A percentile compares a stretch with the other conserved stretches of the same genome.
These are phyloP conservation scores for Oryza australiensis DNA, from an alignment of 176 grass and related monocot genomes.

Conservation along the genomic window DNA sequence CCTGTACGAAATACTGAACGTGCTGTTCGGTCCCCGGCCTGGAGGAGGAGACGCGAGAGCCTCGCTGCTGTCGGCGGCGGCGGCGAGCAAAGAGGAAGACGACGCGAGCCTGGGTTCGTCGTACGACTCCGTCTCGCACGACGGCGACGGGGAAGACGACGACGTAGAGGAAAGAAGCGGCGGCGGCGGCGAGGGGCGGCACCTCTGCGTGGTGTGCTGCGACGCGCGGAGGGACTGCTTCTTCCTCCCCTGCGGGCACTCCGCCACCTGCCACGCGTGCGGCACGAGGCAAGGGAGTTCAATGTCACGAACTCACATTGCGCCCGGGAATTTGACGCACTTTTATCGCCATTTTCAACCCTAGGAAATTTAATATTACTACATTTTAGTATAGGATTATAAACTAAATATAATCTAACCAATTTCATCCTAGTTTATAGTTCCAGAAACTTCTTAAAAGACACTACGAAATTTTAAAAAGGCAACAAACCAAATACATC, in stretches of 20 bases:
- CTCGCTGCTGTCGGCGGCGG: conserved; percentile 29
- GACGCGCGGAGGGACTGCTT: conserved; percentile 62
- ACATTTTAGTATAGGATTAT: too few species aligned
- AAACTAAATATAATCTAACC: too few species aligned
- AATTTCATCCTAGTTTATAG: too few species aligned
- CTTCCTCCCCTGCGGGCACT: conserved; percentile 81
- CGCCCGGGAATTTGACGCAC: too few species aligned
- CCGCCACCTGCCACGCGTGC: conserved; percentile 63
- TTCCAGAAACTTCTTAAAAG: too few species aligned
- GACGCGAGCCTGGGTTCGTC: conserved; percentile 68
- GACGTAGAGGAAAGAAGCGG: conserved; percentile 19
- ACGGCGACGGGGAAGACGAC: conserved; percentile 58
- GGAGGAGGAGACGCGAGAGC: conserved; percentile 13
- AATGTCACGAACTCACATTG: too few species aligned
- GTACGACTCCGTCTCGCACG: conserved; percentile 74
- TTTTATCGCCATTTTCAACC: too few species aligned
- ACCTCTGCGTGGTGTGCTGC: conserved; percentile 56
- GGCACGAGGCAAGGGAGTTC: conserved; percentile 49
- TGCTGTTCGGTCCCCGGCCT: conserved; percentile 8
- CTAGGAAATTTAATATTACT: too few species aligned
- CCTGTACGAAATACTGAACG: conserved; percentile 51
- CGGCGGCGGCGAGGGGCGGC: not conserved
- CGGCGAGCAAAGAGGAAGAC: conserved; percentile 53
- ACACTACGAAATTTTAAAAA: too few species aligned
- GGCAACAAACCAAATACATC: too few species aligned